Evolutionary conservation across 352 stramenopile genomes (phyloP), one percentile per base, ranked within the genome.

Genomic region (Globisporangium solare): DNA sequence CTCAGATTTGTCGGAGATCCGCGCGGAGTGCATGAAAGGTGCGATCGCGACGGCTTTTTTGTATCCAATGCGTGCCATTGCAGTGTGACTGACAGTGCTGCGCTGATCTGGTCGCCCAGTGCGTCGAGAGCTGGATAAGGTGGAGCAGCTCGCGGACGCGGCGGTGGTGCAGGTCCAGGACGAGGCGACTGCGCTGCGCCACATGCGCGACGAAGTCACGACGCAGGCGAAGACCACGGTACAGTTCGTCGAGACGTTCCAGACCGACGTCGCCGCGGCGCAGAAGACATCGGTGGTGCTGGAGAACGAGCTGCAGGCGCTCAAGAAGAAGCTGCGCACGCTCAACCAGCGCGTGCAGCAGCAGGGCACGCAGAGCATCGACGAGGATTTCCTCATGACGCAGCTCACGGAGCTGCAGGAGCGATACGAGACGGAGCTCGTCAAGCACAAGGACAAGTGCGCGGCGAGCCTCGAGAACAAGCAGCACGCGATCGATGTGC

Each of bases 351-450:
- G 64, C 20, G 17, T 74, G 31, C 51, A 71, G 40, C 27, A 43
- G 2, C 57, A 63, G 8, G 37, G 12, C 1, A 31, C 61, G n/a
- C 56, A 41, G 22, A 74, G 61, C 17, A 68, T 86, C 12, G 76
- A 76, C 32, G 78, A 88, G 37, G 78, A 88, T 18, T 64, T 67
- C 20, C 60, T 88, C 15, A 75, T 84, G 71, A 64, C 69, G 49
- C 75, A 84, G 54, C 58, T 86, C 12, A 67, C 73, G 6, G 50
- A 64, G 7, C 54, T 86, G 0, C 73, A 88, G 41, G 78, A 88
- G 54, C 67, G 74, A 13, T 78, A 73, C 18, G 78, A 84, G 13
- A 61, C 56, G 12, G 75, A 84, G 20, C 49, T 84, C 6, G 22
- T 24, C 0, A 68, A 66, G 53, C 43, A 67, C 5, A 63, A 56